Base-by-base conservation (phyloP, 352 stramenopile species). In the Phytophthora foliorum region DNA sequence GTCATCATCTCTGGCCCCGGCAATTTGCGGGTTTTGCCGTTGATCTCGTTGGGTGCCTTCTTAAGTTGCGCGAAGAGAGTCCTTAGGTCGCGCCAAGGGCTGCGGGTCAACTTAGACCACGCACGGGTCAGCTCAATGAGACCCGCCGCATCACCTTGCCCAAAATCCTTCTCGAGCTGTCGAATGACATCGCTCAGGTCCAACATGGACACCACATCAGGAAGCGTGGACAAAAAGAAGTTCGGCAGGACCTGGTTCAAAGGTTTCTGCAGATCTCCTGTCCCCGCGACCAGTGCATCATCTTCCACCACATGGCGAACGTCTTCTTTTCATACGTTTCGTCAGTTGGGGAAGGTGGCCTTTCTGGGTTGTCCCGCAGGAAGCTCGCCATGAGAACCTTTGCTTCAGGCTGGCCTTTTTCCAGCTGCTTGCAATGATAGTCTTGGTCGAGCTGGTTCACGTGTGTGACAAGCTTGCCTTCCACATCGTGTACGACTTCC, bases 391-490 rank as follows among this genome's bases (percentile, higher is more conserved):
- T 68, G 6, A 63, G 41, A 13, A 64, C 42, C 25, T 39, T 73
- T n/a, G 16, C 52, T 22, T 53, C 42, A 17, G 44, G 27, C 22
- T 63, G 21, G n/a, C 52, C n/a, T 42, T 63, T 73, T 22, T 68
- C 57, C 7, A 73, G 52, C 25, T 50, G 44, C 27, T 60, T 64
- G 0, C 27, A 22, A 16, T 64, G 51, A 11, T 69, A 73, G 4
- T 54, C 42, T 42, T 68, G 51, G 48, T 65, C 45, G 0, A 64
- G 13, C 38, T 56, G 60, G 10, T 56, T 57, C 41, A 62, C 48
- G 22, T 74, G 58, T 0, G 53, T 69, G 13, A 74, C 9, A 1
- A 65, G 14, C 36, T 74, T 74, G 25, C 66, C 17, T 61, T 69
- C 39, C 52, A 69, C 57, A 63, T 68, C 7, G 45, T 52, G 45